These are phyloP conservation scores for Puccinia novopanici DNA, from an alignment of 1,284 basidiomycete species.

Conservation along the genomic window DNA sequence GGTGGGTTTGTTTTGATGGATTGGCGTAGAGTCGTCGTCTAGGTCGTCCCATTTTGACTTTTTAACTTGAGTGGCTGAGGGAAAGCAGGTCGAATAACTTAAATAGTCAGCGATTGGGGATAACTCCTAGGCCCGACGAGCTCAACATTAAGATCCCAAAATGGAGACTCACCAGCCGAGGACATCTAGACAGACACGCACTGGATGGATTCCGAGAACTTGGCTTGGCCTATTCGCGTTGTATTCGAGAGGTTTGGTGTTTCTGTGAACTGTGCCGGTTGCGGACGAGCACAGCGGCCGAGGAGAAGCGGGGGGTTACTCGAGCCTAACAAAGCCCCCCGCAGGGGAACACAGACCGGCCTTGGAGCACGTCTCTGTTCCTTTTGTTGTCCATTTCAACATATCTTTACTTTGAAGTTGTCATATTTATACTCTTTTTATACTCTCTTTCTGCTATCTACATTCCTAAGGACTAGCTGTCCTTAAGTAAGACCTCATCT, in stretches of 20 bases:
- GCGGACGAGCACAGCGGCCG: no score
- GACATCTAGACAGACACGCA: neutral
- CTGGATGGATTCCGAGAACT: neutral
- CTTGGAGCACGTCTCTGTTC: no score
- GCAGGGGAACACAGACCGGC: no score
- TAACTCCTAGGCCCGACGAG: neutral
- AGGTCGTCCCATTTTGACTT: slow-evolving; percentile 49
- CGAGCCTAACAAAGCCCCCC: no score
- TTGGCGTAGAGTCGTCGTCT: slow-evolving; percentile 22
- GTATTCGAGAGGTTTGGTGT: neutral
- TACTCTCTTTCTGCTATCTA: no score
- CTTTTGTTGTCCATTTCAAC: no score
- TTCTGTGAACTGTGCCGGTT: no score
- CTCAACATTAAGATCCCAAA: neutral
- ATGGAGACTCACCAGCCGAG: neutral
- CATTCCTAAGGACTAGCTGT: no score
- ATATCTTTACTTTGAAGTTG: no score
- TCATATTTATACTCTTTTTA: no score
- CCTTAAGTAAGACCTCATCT: no score
- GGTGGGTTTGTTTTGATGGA: neutral
- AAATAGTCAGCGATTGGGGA: neutral
- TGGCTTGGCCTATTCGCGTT: neutral
- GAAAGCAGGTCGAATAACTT: neutral
- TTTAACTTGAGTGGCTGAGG: slow-evolving; percentile 15
- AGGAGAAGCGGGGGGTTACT: no score